Evolutionary conservation across 257 asterid species (phyloP).

Genomic region (Nyctanthes arbortristis): DNA sequence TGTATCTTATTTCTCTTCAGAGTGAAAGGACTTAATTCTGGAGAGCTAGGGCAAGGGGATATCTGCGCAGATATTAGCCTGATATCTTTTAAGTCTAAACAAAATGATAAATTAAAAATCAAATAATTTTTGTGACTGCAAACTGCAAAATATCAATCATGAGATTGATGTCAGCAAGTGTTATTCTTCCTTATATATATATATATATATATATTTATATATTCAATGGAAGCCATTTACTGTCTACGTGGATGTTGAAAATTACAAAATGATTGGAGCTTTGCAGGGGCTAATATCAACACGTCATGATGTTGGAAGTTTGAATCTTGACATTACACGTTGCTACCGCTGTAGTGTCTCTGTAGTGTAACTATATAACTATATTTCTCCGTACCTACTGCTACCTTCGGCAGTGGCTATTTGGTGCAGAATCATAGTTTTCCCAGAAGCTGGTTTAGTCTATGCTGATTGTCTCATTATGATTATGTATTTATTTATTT

Average conservation of each 20-base stretch:
- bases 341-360: slow-evolving; percentile 7
- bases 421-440: neutral
- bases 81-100: neutral
- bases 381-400: neutral
- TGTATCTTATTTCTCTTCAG: neutral
- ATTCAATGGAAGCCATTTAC: neutral
- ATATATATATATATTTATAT: neutral
- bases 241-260: neutral
- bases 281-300: neutral
- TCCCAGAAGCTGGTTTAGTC: neutral
- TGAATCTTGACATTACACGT: neutral
- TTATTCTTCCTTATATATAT: neutral
- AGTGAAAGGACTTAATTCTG: neutral
- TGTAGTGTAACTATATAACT: neutral
- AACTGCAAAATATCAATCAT: slow-evolving; percentile 7
- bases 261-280: slow-evolving; percentile 2
- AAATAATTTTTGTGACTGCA: neutral
- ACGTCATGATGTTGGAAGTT: slow-evolving; percentile 9
- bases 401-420: neutral
- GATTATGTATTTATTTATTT: neutral
- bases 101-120: neutral
- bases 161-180: neutral
- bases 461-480: neutral
- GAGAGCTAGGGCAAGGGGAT: neutral
- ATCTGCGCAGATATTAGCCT: neutral